Evolutionary conservation across 2,329 filamentous ascomycete species (phyloP).

Genomic region (Knoxdaviesia capensis): DNA sequence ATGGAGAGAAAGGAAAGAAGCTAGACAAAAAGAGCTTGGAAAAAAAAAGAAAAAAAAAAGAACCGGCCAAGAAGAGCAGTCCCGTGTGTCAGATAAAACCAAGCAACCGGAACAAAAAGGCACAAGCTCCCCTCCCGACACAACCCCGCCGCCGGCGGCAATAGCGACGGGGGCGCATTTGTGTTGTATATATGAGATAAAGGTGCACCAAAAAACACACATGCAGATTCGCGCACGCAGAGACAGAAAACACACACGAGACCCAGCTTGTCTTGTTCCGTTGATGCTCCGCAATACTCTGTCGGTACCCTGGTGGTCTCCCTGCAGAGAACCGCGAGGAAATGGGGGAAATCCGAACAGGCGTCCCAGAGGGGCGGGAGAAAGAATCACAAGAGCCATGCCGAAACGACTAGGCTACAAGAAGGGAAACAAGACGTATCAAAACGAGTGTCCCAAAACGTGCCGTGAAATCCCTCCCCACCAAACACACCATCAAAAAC

Average conservation of each 20-base stretch:
- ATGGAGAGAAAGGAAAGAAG: not conserved
- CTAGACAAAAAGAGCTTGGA: slow-evolving; percentile 2
- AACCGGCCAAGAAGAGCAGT: slow-evolving; percentile 2
- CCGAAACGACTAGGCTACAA: not conserved
- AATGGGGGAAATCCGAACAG: too few species aligned
- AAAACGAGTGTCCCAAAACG: too few species aligned
- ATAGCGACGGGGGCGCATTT: too few species aligned
- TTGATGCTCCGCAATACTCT: too few species aligned
- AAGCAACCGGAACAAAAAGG: not conserved
- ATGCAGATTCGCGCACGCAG: too few species aligned
- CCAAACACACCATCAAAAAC: too few species aligned
- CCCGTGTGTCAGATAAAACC: not conserved
- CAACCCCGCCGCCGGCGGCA: too few species aligned
- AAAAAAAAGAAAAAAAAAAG: not conserved
- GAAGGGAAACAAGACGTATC: not conserved
- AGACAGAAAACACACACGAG: too few species aligned
- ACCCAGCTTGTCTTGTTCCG: too few species aligned
- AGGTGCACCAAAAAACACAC: not conserved
- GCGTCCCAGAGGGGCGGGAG: not conserved
- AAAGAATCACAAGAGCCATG: not conserved
- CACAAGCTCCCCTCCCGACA: not conserved
- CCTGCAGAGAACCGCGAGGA: too few species aligned
- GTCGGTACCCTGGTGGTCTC: too few species aligned
- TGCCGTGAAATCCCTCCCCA: too few species aligned
- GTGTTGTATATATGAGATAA: not conserved